Base-by-base conservation (phyloP, 2,329 filamentous ascomycete species). In the Fusarium pseudonygamai region DNA sequence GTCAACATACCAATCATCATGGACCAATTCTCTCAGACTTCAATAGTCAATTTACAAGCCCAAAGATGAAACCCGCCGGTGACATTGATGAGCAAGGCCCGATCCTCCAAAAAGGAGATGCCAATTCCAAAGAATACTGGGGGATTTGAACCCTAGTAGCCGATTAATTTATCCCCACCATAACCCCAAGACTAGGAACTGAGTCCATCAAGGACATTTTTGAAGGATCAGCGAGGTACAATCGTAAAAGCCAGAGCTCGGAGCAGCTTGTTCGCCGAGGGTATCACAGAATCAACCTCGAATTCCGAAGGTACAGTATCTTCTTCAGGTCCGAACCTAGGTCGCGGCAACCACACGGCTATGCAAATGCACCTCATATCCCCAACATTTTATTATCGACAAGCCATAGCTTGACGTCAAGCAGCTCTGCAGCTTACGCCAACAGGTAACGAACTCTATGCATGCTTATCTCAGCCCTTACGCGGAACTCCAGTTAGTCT, bases 71-170 rank as follows among this genome's bases (percentile, higher is more conserved):
- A 69, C 67, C 37, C 36, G 39, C 53, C 50, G 24, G 50, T 57
- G 28, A 37, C 40, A 65, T 43, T 49, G 67, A 39, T 69, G 64
- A 26, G 39, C 65, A 55, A 66, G 59, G 61, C 67, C 67, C 63
- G 39, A 34, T 68, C 43, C 43, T 63, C 26, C 50, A 45, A 60
- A 71, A 71, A 57, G 58, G 71, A 55, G 67, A 64, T 64, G 46
- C 67, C 71, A 74, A 64, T 74, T 68, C 71, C 59, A 74, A 68
- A 71, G 64, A 72, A 64, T 64, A 72, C 71, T 62, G 71, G 71
- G 71, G 62, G 74, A 45, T 24, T 36, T 64, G 55, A 69, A 67
- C 65, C 67, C 66, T 66, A 64, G 58, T 45, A 58, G 40, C 12
- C 36, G 32, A 64, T 71, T 60, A 52, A 73, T 56, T 32, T 30